Evolutionary conservation across 2,329 filamentous ascomycete species (phyloP).

Genomic region (Dactylellina haptotyla): DNA sequence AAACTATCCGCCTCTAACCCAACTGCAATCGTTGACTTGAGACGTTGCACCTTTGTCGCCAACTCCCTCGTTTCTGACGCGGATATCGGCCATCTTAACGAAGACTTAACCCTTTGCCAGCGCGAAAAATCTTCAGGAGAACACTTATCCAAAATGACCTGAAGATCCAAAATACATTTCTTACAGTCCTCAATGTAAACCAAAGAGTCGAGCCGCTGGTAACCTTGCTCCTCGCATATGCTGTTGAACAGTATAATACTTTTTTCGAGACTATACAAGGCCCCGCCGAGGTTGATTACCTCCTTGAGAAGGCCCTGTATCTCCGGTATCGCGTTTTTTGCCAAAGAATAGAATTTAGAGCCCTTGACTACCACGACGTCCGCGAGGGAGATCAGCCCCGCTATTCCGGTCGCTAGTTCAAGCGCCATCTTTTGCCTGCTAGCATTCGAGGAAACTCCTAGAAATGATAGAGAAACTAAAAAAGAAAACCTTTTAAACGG

Average conservation of each 20-base stretch:
- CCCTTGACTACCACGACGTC: constrained; percentile 21
- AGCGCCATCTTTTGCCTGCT: constrained; percentile 9
- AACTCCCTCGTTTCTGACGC: constrained; percentile 15
- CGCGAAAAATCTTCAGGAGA: constrained; percentile 4
- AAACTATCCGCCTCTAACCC: constrained; percentile 19
- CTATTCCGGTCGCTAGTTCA: constrained; percentile 9
- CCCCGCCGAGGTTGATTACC: constrained; percentile 1
- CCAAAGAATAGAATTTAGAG: constrained; percentile 6
- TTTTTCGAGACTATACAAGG: constrained; percentile 17
- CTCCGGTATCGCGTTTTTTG: constrained; percentile 26
- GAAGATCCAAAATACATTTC: constrained; percentile 19
- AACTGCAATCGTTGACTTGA: constrained; percentile 13
- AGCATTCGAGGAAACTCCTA: background rate
- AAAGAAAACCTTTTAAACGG: too few species aligned
- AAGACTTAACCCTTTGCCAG: constrained; percentile 22
- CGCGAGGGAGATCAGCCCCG: constrained; percentile 22
- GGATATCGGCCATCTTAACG: constrained; percentile 27
- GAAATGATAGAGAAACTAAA: too few species aligned
- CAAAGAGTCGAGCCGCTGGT: background rate
- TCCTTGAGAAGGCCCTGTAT: constrained; percentile 24
- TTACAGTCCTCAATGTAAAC: constrained; percentile 28
- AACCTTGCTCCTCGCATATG: background rate
- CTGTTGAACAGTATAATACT: background rate
- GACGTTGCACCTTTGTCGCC: background rate
- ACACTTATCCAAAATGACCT: constrained; percentile 4